Base-by-base conservation (phyloP, 2,329 filamentous ascomycete species). In the Fusarium camptoceras region DNA sequence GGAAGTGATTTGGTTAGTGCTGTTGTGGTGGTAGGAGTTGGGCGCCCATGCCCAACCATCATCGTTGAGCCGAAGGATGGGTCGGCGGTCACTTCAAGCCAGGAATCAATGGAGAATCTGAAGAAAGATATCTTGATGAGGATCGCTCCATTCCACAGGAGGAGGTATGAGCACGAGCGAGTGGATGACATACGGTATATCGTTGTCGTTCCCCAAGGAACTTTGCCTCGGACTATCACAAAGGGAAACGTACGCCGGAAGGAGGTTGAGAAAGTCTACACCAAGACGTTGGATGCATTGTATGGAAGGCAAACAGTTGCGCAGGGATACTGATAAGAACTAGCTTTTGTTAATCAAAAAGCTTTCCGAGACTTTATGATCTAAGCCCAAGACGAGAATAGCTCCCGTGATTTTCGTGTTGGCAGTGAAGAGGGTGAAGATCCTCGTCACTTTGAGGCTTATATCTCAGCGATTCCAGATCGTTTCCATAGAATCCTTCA, bases 141-240 rank as follows among this genome's bases (percentile, higher is more conserved):
- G 18, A 72, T 75, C 9, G 28, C 58, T 0, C 71, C 73, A 0
- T 75, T 75, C 8, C 73, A 75, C 20, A 47, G 65, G 30, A 59
- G 71, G 9, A 59, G 71, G 37, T 75, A 75, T 28, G 54, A 58
- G 9, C 71, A 73, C 20, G 73, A 75, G 22, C 59, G 73, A 3
- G 59, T 75, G 5, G 58, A 55, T 6, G 56, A 74, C 6, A 43
- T 48, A 4, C 58, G 63, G 3, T 63, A 64, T 18, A 73, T 74
- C 2, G 16, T 73, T 15, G 64, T 73, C 15, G 64, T 68, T 18
- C 55, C 70, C 0, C 55, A 22, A 3, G 63, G 68, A 2, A 64
- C 58, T 3, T 37, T 73, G 5, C 71, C 71, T 12, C 60, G 71
- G 16, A 73, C 71, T 0, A 59, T 48, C 12, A 70, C 65, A 1